Conservation (phyloP, 2,329 filamentous ascomycete genomes). For the Claviceps humidiphila region DNA sequence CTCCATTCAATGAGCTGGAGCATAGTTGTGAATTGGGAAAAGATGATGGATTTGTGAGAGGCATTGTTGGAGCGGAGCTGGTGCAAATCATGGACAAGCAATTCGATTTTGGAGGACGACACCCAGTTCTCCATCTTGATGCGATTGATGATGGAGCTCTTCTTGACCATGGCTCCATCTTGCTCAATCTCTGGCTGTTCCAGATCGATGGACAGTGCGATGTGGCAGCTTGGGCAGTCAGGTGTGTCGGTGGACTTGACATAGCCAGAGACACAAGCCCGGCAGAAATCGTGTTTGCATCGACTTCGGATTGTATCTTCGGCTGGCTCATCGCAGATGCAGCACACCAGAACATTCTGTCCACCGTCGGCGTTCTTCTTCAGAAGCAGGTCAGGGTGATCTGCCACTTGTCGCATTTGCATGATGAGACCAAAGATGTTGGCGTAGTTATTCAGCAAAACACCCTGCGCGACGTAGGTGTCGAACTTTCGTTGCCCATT, state of each 20-base stretch:
- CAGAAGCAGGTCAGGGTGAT: slow-evolving; percentile 86
- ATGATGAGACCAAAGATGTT: slow-evolving; percentile 99
- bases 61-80: slow-evolving; percentile 83
- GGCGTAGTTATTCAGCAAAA: slow-evolving; percentile 93
- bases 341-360: slow-evolving; percentile 82
- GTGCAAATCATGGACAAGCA: slow-evolving; percentile 88
- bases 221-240: slow-evolving; percentile 86
- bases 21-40: slow-evolving; percentile 96
- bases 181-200: slow-evolving; percentile 94
- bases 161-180: slow-evolving; percentile 75
- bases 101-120: slow-evolving; percentile 94
- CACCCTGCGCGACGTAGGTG: slow-evolving; percentile 87
- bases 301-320: slow-evolving; percentile 87
- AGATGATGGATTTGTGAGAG: slow-evolving; percentile 93
- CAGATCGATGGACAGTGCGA: slow-evolving; percentile 76
- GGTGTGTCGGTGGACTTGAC: slow-evolving; percentile 63
- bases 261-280: slow-evolving; percentile 34
- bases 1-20: slow-evolving; percentile 95
- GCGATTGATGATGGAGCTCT: slow-evolving; percentile 93
- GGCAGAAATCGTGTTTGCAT: slow-evolving; percentile 67
- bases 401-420: slow-evolving; percentile 97
- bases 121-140: slow-evolving; percentile 99
- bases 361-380: slow-evolving; percentile 78
- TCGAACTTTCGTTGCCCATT: slow-evolving; percentile 82
- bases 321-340: slow-evolving; percentile 90